phyloP scores from a whole-genome alignment of 768 basidiomycete species.

The Dioszegia crocea region DNA sequence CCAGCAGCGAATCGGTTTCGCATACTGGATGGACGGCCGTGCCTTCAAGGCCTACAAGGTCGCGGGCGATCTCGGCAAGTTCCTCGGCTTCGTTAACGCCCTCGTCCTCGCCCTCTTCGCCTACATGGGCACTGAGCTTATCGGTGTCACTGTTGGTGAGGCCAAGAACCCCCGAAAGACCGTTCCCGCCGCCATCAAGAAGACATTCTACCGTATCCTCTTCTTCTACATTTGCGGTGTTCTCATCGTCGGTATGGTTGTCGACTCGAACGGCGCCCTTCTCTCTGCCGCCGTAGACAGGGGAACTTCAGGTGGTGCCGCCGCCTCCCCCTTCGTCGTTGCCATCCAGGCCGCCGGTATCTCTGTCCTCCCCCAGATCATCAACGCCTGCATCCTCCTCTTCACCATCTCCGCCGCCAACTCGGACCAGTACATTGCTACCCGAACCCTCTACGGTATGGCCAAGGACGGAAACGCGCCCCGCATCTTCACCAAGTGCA shows the following conservation, averaged over 20 bases:
- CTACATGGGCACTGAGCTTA: conserved; percentile 33
- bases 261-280: conserved; percentile 60
- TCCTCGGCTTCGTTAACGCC: conserved; percentile 38
- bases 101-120: conserved; percentile 32
- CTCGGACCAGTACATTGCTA: conserved; percentile 45
- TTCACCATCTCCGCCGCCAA: conserved; percentile 45
- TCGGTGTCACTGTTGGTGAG: conserved; percentile 39
- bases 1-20: conserved; percentile 57
- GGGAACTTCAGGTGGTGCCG: conserved; percentile 34
- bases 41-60: conserved; percentile 32
- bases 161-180: conserved; percentile 37
- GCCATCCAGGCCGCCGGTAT: conserved; percentile 45
- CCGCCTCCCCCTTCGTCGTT: conserved; percentile 47
- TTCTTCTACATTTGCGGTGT: conserved; percentile 76
- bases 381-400: conserved; percentile 49
- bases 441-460: conserved; percentile 51
- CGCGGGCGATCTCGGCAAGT: conserved; percentile 29
- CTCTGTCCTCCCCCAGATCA: conserved; percentile 44
- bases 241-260: conserved; percentile 68
- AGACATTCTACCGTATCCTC: conserved; percentile 58
- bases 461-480: conserved; percentile 53
- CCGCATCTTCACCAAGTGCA: conserved; percentile 55
- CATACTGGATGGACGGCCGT: conserved; percentile 44
- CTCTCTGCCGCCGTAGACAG: conserved; percentile 26
- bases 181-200: conserved; percentile 41